phyloP scores from a whole-genome alignment of 495 filamentous ascomycete species.

The Penicillium lividum region DNA sequence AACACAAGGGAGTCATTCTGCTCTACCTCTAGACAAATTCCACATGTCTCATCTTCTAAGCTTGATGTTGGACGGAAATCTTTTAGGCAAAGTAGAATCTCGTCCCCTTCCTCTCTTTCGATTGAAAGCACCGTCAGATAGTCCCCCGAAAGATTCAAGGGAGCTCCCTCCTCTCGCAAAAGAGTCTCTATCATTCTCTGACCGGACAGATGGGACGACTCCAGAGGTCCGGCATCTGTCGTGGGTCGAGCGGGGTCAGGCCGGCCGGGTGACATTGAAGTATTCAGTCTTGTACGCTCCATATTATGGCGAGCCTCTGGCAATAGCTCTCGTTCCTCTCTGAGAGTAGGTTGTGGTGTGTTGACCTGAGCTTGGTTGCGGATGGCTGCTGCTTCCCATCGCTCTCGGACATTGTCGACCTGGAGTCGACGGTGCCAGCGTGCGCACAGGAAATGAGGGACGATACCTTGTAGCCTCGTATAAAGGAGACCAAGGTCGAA shows the following conservation, averaged over 20 bases:
- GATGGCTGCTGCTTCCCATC: too few species aligned
- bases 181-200: not conserved
- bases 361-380: too few species aligned
- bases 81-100: not conserved
- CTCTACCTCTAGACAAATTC: not conserved
- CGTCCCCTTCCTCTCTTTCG: not conserved
- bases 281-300: not conserved
- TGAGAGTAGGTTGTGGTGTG: too few species aligned
- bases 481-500: not conserved
- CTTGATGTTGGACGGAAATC: not conserved
- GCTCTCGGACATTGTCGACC: too few species aligned
- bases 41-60: not conserved
- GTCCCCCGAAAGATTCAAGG: not conserved
- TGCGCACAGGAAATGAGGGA: not conserved
- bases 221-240: not conserved
- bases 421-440: too few species aligned
- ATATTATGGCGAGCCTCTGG: not conserved
- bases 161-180: conserved; percentile 1
- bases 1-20: conserved; percentile 1
- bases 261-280: not conserved
- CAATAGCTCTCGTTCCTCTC: not conserved
- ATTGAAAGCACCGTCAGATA: not conserved
- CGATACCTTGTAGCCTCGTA: not conserved
- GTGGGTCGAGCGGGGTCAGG: not conserved
- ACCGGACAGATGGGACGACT: not conserved